These are phyloP conservation scores for Aspergillus clavatus DNA, from an alignment of 2,329 filamentous ascomycete genomes.

Conservation along the genomic window DNA sequence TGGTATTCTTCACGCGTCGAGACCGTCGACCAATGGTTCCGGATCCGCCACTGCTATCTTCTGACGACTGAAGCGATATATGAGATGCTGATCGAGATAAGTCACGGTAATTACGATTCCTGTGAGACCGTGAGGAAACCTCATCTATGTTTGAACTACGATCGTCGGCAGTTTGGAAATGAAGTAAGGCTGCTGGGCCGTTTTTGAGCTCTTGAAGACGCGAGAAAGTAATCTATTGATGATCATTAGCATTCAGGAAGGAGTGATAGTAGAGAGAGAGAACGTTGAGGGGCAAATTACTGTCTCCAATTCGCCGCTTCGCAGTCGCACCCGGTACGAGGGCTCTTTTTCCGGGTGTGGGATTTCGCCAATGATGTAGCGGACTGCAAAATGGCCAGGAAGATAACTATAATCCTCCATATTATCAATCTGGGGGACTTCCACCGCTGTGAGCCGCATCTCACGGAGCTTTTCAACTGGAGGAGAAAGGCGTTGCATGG, in stretches of 20 bases:
- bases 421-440: conserved; percentile 29
- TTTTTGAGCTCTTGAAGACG: conserved; percentile 27
- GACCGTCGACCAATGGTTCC: conserved; percentile 5
- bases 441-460: conserved; percentile 19
- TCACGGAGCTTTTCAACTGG: not conserved
- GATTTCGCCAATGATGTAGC: conserved; percentile 27
- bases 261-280: not conserved
- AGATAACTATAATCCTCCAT: conserved; percentile 35
- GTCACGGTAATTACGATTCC: too few species aligned
- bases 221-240: conserved; percentile 23
- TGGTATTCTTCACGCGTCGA: conserved; percentile 9
- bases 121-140: too few species aligned
- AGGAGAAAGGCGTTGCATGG: not conserved
- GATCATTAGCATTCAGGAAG: conserved; percentile 1
- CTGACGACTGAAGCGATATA: conserved; percentile 2
- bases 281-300: conserved; percentile 26
- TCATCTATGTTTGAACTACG: not conserved
- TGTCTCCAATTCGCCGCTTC: conserved; percentile 33
- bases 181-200: conserved; percentile 21
- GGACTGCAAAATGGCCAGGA: conserved; percentile 35
- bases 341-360: conserved; percentile 16
- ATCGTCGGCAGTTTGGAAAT: conserved; percentile 17
- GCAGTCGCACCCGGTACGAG: conserved; percentile 30
- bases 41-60: conserved; percentile 12
- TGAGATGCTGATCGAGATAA: conserved; percentile 3